phyloP scores from a whole-genome alignment of 2,329 filamentous ascomycete species.

The Botryotinia narcissicola region DNA sequence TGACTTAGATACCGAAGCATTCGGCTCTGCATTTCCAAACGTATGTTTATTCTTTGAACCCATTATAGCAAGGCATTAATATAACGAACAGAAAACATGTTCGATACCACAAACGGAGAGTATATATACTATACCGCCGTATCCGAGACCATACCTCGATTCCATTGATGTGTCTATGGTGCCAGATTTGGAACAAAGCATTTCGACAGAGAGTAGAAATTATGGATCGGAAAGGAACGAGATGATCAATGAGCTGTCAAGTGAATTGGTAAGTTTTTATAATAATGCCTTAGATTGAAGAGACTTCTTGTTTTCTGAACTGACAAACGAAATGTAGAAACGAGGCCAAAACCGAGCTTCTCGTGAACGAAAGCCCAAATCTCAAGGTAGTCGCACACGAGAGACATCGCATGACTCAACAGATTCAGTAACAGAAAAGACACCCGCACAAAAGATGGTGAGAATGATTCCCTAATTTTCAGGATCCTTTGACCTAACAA shows the following conservation, averaged over 20 bases:
- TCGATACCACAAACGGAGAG: slow-evolving; percentile 1
- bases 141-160: slow-evolving; percentile 15
- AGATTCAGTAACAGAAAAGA: slow-evolving; percentile 17
- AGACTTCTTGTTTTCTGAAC: not conserved
- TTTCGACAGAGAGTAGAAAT: not conserved
- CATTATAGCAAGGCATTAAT: not conserved
- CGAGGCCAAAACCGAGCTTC: slow-evolving; percentile 9
- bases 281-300: not conserved
- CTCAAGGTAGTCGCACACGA: slow-evolving; percentile 16
- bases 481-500: not conserved
- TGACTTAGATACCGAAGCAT: slow-evolving; percentile 12
- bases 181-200: slow-evolving; percentile 10
- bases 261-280: not conserved
- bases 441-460: slow-evolving; percentile 21
- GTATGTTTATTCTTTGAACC: slow-evolving; percentile 4
- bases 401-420: slow-evolving; percentile 22
- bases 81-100: slow-evolving; percentile 6
- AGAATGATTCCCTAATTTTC: not conserved
- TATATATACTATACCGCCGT: slow-evolving; percentile 16
- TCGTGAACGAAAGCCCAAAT: slow-evolving; percentile 11
- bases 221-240: slow-evolving; percentile 13
- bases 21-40: slow-evolving; percentile 12
- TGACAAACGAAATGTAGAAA: slow-evolving; percentile 6
- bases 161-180: slow-evolving; percentile 6
- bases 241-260: not conserved